Evolutionary conservation across 371 early-diverging fungal genomes (phyloP), one percentile per base, ranked within the genome.

Genomic region (Mortierella sp.): DNA sequence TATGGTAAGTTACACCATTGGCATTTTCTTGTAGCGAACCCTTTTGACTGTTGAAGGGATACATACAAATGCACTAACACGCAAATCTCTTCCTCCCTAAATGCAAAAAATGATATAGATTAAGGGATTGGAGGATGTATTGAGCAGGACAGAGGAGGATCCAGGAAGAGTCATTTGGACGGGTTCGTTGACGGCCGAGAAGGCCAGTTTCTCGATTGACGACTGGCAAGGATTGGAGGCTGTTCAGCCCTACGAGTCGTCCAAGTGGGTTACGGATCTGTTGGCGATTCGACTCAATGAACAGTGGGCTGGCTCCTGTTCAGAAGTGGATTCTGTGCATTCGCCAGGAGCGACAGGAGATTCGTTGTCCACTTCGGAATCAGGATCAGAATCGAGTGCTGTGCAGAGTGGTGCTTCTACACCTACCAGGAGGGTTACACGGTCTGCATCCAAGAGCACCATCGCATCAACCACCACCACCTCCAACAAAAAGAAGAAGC

Each of bases 101-200:
- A 5, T 38, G 3, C 1, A 38, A 38, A 38, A 38, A 38, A 38
- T 38, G 42, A 38, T 38, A 38, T 80, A 94, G 94, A 90, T 93
- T 52, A 91, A 91, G 73, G 92, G 93, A 71, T 82, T 97, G 11
- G 89, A 91, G 80, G 78, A 80, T 2, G 78, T 90, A 38, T 44
- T 96, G 78, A 72, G 79, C 28, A 82, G 83, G 5, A 88, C 92
- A 0, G 91, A 88, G 14, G 91, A 89, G 11, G 91, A 91, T n/a
- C 91, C 86, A 57, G 86, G 86, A 78, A 75, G 96, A n/a, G 90
- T 97, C 8, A 90, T 97, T 21, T 97, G 97, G 96, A 95, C 96
- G 9, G 92, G 95, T 45, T 97, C 97, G 1, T 79, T 89, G 52
- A 93, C 96, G 3, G 93, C 95, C 0, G 86, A 87, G 4, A 89